Base-by-base conservation (phyloP, 371 early-diverging fungal genomes). In the Rhizomucor pusillus region DNA sequence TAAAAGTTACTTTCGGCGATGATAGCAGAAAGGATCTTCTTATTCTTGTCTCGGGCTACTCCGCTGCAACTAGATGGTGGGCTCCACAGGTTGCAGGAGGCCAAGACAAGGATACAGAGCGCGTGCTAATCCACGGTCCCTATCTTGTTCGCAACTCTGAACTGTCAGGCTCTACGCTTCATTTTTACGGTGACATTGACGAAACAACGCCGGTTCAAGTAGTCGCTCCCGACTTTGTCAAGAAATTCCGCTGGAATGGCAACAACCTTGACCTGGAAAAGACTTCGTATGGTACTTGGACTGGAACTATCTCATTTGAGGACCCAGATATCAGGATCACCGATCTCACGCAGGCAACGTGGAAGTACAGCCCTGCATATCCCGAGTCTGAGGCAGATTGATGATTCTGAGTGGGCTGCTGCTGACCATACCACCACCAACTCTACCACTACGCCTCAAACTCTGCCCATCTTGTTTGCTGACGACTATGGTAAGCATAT, bases 91-190 rank as follows among this genome's bases (percentile, higher is more conserved):
- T 50, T 23, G n/a, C n/a, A n/a, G 19, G 33, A 2, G n/a, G n/a
- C n/a, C n/a, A n/a, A n/a, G n/a, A n/a, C n/a, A n/a, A n/a, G n/a
- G 34, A 44, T 3, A 48, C 34, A 19, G 14, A 19, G 7, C 57
- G 57, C 23, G 59, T 54, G 5, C 43, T 63, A 39, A 53, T 63
- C n/a, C 44, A 58, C 9, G 63, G 63, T 9, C 63, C 63, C 4
- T 63, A 63, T 37, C 54, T 63, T 24, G 63, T 63, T n/a, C 63
- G 63, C 25, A 43, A 37, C n/a, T 58, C 63, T 13, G 36, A 35
- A 16, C 43, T 63, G 6, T 12, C 36, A 5, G 59, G 50, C 3
- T 54, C 47, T 0, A 54, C 54, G 1, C 34, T 63, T 14, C 37
- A 36, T 3, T 54, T 63, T 16, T 41, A 40, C 10, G 63, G 63